These are phyloP conservation scores for Phytophthora ohioensis DNA, from an alignment of 352 stramenopile genomes.

Conservation along the genomic window DNA sequence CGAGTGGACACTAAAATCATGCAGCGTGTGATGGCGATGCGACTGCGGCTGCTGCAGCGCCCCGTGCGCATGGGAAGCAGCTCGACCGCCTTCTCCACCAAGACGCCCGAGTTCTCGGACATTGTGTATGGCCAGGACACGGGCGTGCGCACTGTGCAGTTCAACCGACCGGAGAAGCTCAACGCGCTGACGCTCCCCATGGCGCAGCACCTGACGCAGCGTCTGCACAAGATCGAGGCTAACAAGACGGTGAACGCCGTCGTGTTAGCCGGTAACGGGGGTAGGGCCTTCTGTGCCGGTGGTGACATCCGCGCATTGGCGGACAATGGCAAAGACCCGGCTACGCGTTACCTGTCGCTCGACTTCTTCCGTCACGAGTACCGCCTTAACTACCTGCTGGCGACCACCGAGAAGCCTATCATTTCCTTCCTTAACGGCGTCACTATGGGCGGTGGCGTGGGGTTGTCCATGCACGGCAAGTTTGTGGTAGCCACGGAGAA, in stretches of 20 bases:
- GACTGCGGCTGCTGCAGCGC: slow-evolving; percentile 69
- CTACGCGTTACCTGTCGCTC: slow-evolving; percentile 71
- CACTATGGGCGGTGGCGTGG: slow-evolving; percentile 98
- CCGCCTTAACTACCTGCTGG: slow-evolving; percentile 92
- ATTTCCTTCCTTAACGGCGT: slow-evolving; percentile 98
- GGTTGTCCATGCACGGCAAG: slow-evolving; percentile 97
- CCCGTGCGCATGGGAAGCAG: slow-evolving; percentile 38
- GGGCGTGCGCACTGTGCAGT: slow-evolving; percentile 82
- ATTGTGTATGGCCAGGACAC: slow-evolving; percentile 85
- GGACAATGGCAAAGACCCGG: slow-evolving; percentile 77
- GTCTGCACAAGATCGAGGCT: slow-evolving; percentile 81
- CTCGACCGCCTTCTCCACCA: slow-evolving; percentile 42
- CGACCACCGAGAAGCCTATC: slow-evolving; percentile 85
- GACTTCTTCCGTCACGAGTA: slow-evolving; percentile 98
- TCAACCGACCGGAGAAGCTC: slow-evolving; percentile 93
- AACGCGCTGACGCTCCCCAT: slow-evolving; percentile 94
- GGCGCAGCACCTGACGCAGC: slow-evolving; percentile 91
- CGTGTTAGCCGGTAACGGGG: slow-evolving; percentile 83
- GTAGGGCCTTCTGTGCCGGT: slow-evolving; percentile 95
- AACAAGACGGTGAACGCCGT: slow-evolving; percentile 86
- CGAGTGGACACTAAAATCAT: slow-evolving; percentile 28
- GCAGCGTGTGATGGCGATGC: slow-evolving; percentile 60
- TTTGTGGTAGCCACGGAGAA: slow-evolving; percentile 98
- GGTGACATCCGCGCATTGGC: slow-evolving; percentile 95
- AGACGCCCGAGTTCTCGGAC: slow-evolving; percentile 63